Percentiles rank a stretch among this genome's conserved stretches.
Evolutionary conservation across 345 rosid species (phyloP).

Genomic region (Aquilaria yunnanensis): DNA sequence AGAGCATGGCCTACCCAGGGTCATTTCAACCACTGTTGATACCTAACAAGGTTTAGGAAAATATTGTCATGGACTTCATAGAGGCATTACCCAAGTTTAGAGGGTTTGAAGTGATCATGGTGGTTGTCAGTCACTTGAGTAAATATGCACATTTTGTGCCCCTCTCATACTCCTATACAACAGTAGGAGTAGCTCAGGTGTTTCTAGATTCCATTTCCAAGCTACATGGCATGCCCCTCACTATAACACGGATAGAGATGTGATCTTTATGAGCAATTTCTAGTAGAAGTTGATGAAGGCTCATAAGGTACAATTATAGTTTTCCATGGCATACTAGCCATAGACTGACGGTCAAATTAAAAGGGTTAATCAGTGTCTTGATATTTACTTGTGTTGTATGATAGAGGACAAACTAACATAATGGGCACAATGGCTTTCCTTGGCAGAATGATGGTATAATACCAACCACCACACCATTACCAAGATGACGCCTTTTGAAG

Average conservation of each 20-base stretch:
- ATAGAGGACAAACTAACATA: neutral
- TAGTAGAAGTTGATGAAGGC: neutral
- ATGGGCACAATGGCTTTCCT: neutral
- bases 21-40: neutral
- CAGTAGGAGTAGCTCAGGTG: neutral
- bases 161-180: neutral
- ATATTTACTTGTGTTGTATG: neutral
- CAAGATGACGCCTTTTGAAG: neutral
- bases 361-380: neutral
- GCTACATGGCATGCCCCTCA: neutral
- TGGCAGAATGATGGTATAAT: neutral
- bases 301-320: neutral
- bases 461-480: neutral
- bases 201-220: neutral
- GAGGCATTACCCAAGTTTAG: neutral
- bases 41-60: neutral
- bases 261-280: neutral
- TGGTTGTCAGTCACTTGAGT: neutral
- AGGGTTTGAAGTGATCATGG: neutral
- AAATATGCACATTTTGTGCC: neutral
- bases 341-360: neutral
- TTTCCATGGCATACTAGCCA: neutral
- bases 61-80: neutral
- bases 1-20: too few relatives aligned
- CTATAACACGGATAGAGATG: neutral